Evolutionary conservation across 495 filamentous ascomycete species (phyloP).

Genomic region (Pseudomonodictys pantanalensis): DNA sequence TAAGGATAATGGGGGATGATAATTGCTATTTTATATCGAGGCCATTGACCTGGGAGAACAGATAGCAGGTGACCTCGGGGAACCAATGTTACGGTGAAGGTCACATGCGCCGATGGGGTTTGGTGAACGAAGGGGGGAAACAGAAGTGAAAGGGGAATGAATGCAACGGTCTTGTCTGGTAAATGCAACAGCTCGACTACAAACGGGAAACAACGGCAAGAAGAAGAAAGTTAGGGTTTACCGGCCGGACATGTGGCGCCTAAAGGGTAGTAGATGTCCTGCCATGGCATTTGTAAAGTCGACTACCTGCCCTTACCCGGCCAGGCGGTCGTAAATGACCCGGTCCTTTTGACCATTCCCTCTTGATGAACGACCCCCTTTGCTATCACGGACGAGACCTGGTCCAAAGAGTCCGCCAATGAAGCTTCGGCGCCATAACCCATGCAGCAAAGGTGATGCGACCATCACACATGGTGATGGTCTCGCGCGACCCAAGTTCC

Average conservation of each 20-base stretch:
- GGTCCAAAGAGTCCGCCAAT: conserved; percentile 2
- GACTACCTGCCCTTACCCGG: conserved; percentile 10
- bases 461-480: conserved; percentile 13
- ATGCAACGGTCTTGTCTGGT: conserved; percentile 17
- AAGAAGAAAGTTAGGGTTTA: conserved; percentile 5
- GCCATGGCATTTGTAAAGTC: neutral
- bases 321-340: conserved; percentile 13
- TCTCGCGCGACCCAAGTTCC: neutral
- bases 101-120: no score
- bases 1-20: conserved; percentile 17
- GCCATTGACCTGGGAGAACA: neutral
- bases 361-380: conserved; percentile 2
- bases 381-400: neutral
- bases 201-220: conserved; percentile 10
- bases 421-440: neutral
- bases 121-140: neutral
- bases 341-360: conserved; percentile 4
- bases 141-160: neutral
- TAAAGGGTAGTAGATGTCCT: conserved; percentile 11
- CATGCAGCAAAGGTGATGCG: neutral
- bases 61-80: no score
- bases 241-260: conserved; percentile 19
- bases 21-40: conserved; percentile 16
- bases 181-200: conserved; percentile 10
- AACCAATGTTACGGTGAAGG: conserved; percentile 18